These are phyloP conservation scores for Aspergillus sp. DNA, from an alignment of 2,329 filamentous ascomycete genomes.

Conservation along the genomic window DNA sequence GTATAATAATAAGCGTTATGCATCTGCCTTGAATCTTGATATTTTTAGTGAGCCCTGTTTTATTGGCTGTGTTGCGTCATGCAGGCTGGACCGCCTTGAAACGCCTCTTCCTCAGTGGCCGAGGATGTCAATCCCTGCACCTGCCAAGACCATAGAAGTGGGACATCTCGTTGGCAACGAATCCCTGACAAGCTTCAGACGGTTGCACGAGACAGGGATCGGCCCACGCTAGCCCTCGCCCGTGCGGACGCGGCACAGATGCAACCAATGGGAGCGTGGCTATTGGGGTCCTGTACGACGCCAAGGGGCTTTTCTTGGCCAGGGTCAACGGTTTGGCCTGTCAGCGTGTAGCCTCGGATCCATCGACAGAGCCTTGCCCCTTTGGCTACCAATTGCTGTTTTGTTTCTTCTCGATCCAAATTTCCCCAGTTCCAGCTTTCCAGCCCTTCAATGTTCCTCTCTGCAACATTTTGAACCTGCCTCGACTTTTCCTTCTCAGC, in stretches of 20 bases:
- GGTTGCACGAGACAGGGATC: constrained; percentile 24
- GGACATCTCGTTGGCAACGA: constrained; percentile 1
- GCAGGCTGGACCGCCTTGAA: not conserved
- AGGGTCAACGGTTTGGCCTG: constrained; percentile 1
- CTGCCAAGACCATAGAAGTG: not conserved
- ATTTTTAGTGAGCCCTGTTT: constrained; percentile 1
- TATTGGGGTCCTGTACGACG: constrained; percentile 4
- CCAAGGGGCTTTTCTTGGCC: constrained; percentile 11
- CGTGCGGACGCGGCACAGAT: constrained; percentile 18
- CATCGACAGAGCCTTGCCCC: not conserved
- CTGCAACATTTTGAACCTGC: not conserved
- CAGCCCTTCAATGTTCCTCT: not conserved
- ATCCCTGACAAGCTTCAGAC: constrained; percentile 21
- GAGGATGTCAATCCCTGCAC: not conserved
- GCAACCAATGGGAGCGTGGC: constrained; percentile 5
- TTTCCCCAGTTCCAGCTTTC: not conserved
- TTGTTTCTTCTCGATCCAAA: constrained; percentile 3
- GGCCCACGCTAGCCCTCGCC: constrained; percentile 16
- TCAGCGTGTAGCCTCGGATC: constrained; percentile 11
- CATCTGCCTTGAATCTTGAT: constrained; percentile 1
- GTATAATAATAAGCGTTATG: constrained; percentile 3
- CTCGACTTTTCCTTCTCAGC: not conserved
- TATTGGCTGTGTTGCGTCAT: constrained; percentile 3
- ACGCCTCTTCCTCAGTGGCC: not conserved
- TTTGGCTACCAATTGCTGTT: constrained; percentile 5